Evolutionary conservation across 805 yeast genomes (phyloP), one percentile per base, ranked within the genome.

Genomic region (Saccharomycopsis synnaedendra): DNA sequence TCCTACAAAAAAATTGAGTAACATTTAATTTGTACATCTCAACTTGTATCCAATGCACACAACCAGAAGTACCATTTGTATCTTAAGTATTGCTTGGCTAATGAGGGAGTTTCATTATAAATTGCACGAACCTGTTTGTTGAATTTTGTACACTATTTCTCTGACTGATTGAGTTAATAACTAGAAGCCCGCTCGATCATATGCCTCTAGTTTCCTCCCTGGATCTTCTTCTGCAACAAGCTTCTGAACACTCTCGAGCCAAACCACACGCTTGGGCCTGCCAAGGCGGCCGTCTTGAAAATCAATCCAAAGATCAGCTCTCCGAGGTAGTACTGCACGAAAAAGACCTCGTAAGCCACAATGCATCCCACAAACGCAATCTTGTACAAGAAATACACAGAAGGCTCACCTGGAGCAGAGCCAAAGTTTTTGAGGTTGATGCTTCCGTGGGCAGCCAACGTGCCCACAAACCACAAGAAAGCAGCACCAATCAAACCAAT

Each of bases 171-270:
- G 19, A 19, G 19, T 19, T 19, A 19, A 1, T 19, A 19, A 19
- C 19, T 19, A 9, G 36, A 34, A 34, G 8, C 36, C 10, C 8
- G n/a, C n/a, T 8, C 36, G n/a, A 9, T 34, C n/a, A 34, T 34
- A n/a, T 1, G 8, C 8, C 36, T n/a, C n/a, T 34, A 34, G 5
- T 42, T 42, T 19, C 44, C 44, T 5, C 33, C 39, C 28, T 42
- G 44, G 32, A 42, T 27, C 29, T 11, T 42, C 31, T 46, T 52
- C 45, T 52, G 55, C 32, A 47, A 59, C 58, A 54, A 71, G 47
- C 64, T 69, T 58, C 81, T 71, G 57, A 85, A 70, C 11, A 80
- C 82, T 55, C 76, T 74, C n/a, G 83, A 70, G 9, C 93, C 93
- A 45, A 78, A 63, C 58, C 72, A 71, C 39, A 83, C 59, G 32